These are phyloP conservation scores for Aureobasidium sp. DNA, from an alignment of 2,329 filamentous ascomycete genomes.

Conservation along the genomic window DNA sequence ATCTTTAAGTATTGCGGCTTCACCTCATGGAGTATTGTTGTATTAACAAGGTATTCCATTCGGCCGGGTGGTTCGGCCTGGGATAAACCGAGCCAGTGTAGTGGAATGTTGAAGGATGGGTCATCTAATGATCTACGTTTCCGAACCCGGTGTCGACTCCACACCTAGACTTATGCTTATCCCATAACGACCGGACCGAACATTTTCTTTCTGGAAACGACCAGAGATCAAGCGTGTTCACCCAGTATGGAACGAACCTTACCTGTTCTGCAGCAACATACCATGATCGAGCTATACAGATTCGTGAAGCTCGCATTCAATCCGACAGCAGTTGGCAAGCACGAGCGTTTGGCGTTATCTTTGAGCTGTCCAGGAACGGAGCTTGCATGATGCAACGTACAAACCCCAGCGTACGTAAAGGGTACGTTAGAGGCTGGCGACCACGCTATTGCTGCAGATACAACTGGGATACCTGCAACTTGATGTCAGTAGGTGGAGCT, in stretches of 20 bases:
- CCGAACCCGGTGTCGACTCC: background rate
- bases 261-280: background rate
- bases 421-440: background rate
- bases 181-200: background rate
- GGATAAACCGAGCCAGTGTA: background rate
- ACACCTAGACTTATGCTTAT: background rate
- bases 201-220: background rate
- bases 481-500: constrained; percentile 7
- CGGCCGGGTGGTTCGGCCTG: background rate
- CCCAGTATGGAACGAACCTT: background rate
- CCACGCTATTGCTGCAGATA: constrained; percentile 8
- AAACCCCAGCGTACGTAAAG: too few species aligned
- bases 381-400: constrained; percentile 1
- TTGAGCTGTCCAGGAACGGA: background rate
- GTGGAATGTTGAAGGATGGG: background rate
- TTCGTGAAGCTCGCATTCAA: background rate
- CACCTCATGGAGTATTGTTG: too few species aligned
- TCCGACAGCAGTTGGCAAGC: background rate
- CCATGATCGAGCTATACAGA: background rate
- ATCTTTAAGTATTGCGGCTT: background rate
- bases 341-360: background rate
- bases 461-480: background rate
- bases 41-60: background rate
- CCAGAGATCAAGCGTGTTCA: constrained; percentile 2
- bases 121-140: constrained; percentile 5